Base-by-base conservation (phyloP, 768 basidiomycete species). In the Tephrocybe sp. region DNA sequence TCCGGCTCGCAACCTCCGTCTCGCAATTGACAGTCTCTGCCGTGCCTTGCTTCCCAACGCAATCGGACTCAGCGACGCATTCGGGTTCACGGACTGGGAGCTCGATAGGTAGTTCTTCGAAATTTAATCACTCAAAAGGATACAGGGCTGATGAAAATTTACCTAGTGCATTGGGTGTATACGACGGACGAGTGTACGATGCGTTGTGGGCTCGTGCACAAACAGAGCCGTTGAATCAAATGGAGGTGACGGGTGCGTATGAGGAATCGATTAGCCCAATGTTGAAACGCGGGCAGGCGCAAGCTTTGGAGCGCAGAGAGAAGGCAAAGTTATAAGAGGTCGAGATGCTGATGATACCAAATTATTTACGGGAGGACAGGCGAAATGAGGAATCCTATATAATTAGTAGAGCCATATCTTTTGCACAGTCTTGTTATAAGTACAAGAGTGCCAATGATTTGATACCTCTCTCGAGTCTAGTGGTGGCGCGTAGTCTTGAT, bases 11-110 rank as follows among this genome's bases (percentile, higher is more conserved):
- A n/a, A n/a, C n/a, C n/a, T n/a, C n/a, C n/a, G n/a, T n/a, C n/a
- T n/a, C n/a, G n/a, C n/a, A n/a, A 78, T 86, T 51, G 64, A 77
- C 22, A 41, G 59, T 4, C 53, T 78, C 0, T 86, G 83, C 60
- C 56, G 64, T 7, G 71, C 73, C 40, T 54, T 90, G 10, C 61
- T 88, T 0, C 82, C 85, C 0, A 75, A 91, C 50, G 77, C 76
- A 4, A 79, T 90, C 45, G 84, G 81, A 0, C 66, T 90, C 45
- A 82, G 75, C 4, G 88, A 91, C 60, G 80, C 84, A 3, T 88
- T 60, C 27, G 83, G 80, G 0, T 86, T 87, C 56, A 74, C 79
- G 0, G 86, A 90, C 57, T 90, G 84, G 83, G 80, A 87, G 44
- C 67, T 90, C 15, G 78, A 88, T 55, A 85, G 83, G 81, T 81